phyloP scores from a whole-genome alignment of 2,329 filamentous ascomycete genomes.

The Ophiostoma triangulosporum region DNA sequence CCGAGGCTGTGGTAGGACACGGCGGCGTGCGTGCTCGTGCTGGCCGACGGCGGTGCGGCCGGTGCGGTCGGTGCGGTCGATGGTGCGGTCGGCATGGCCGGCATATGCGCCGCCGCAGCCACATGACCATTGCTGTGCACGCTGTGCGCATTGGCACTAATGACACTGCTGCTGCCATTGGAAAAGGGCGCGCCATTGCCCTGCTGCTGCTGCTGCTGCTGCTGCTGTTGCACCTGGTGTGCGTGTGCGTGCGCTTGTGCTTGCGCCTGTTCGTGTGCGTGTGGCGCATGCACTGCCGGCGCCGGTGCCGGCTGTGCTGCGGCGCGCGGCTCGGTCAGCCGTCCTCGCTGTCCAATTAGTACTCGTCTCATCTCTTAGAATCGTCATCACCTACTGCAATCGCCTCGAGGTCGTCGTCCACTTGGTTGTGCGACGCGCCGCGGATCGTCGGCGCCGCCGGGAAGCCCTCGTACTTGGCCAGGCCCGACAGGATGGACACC shows the following conservation, averaged over 20 bases:
- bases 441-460: conserved; percentile 81
- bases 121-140: too few relatives aligned
- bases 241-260: conserved; percentile 18
- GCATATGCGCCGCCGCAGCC: too few relatives aligned
- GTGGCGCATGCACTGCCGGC: too few relatives aligned
- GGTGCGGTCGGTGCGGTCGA: not conserved
- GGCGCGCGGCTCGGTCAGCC: not conserved
- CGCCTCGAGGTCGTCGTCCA: conserved; percentile 76
- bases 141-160: not conserved
- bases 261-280: not conserved
- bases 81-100: not conserved
- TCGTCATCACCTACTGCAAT: conserved; percentile 46
- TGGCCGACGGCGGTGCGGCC: not conserved
- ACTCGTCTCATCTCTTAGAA: too few relatives aligned
- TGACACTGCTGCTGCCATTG: not conserved
- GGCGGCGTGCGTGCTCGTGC: not conserved
- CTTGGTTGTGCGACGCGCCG: conserved; percentile 55
- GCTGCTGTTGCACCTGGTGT: conserved; percentile 9
- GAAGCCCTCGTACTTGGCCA: conserved; percentile 93
- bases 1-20: conserved; percentile 36
- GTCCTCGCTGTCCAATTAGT: not conserved
- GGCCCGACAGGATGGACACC: conserved; percentile 76
- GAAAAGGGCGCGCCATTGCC: not conserved
- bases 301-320: conserved; percentile 1
- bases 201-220: not conserved